Evolutionary conservation across 352 stramenopile genomes (phyloP), one percentile per base, ranked within the genome.

Genomic region (Phytophthora tentaculata): DNA sequence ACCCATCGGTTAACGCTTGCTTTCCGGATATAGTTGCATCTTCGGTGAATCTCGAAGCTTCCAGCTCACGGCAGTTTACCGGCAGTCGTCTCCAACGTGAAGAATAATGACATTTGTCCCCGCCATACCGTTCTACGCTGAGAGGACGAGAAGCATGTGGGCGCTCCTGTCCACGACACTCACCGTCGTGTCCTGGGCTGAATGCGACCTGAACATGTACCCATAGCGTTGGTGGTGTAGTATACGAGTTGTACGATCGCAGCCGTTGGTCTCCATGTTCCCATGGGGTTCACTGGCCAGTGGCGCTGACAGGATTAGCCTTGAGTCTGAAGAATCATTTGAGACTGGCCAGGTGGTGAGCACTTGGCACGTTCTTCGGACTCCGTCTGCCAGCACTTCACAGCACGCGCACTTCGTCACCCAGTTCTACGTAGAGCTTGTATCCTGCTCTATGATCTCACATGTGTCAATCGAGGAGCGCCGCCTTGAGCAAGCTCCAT

Each of bases 211-310:
- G 28, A 32, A 32, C 28, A 32, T 8, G 28, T 32, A 32, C 28
- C 28, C 28, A 32, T 32, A 5, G 5, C 28, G 9, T 5, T 8
- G 5, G 28, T 32, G 28, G n/a, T 32, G 28, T 32, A 32, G 9
- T 9, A 9, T 32, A 8, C 28, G 28, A 32, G 28, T 9, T 32
- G 28, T n/a, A n/a, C n/a, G n/a, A n/a, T n/a, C n/a, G n/a, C 28
- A 32, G 28, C 28, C 28, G 28, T 32, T 32, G 9, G n/a, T n/a
- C n/a, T n/a, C n/a, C 28, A 32, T 32, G 28, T 32, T 9, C 26
- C 35, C 47, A 29, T 64, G 28, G 55, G 63, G 55, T 66, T 67
- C 56, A 71, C 63, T 65, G 43, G 52, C 26, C 37, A 61, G 49
- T 23, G 16, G 14, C 8, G 24, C 59, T 47, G 59, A 35, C 35